Conservation (phyloP, 208 protist species). For the Trichomonas vaginalis region DNA sequence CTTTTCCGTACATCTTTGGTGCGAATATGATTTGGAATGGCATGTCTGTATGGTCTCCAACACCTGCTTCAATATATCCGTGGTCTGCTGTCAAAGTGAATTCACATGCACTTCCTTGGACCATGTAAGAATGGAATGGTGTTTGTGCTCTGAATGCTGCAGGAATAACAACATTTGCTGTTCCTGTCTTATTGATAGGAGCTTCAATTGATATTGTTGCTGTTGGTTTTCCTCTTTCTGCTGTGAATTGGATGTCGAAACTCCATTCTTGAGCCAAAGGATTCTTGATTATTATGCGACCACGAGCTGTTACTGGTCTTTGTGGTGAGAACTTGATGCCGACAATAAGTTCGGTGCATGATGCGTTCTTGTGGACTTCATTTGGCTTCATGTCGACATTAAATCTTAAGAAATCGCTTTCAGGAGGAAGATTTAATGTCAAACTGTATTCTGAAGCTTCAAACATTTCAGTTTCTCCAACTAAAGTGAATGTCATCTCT, state of each 20-base stretch:
- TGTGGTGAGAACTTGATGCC: not conserved
- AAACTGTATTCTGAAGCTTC: not conserved
- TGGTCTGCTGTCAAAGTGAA: not conserved
- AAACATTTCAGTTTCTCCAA: not conserved
- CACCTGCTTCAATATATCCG: not conserved
- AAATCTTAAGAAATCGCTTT: not conserved
- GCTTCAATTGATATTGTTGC: not conserved
- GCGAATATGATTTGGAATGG: not conserved
- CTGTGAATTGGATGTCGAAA: not conserved
- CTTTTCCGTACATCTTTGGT: conserved; percentile 12
- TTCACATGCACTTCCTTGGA: not conserved
- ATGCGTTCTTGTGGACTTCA: not conserved
- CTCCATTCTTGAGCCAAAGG: not conserved
- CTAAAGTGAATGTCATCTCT: not conserved
- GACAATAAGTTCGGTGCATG: not conserved
- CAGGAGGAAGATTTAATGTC: not conserved
- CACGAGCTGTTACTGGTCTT: not conserved
- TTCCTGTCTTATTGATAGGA: not conserved
- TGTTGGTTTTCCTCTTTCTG: not conserved
- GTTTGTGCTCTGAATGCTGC: not conserved
- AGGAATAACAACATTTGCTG: not conserved
- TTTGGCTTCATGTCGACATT: not conserved
- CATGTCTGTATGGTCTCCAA: not conserved
- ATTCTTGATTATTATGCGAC: not conserved
- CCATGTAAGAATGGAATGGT: not conserved